phyloP scores from a whole-genome alignment of 208 protist species.

The Tetramitus jugosus region DNA sequence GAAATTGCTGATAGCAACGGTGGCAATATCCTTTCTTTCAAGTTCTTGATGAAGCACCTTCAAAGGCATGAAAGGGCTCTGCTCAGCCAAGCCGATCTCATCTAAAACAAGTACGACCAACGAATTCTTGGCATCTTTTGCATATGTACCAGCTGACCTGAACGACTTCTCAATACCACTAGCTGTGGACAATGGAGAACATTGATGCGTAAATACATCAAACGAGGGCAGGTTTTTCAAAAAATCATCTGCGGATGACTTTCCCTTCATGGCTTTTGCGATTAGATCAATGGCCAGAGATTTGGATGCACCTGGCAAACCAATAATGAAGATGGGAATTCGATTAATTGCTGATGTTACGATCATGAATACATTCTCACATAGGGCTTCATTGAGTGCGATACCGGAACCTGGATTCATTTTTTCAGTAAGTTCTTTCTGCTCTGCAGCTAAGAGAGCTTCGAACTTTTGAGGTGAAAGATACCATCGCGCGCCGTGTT shows the following conservation, averaged over 20 bases:
- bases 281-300: constrained; percentile 52
- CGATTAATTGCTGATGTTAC: constrained; percentile 46
- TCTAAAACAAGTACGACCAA: constrained; percentile 57
- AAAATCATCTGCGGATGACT: constrained; percentile 29
- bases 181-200: constrained; percentile 42
- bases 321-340: constrained; percentile 62
- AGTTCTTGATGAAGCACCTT: constrained; percentile 67
- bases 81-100: constrained; percentile 65
- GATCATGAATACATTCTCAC: constrained; percentile 58
- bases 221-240: constrained; percentile 37
- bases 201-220: constrained; percentile 50
- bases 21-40: constrained; percentile 36
- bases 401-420: constrained; percentile 34
- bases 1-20: constrained; percentile 70
- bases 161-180: constrained; percentile 53
- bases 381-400: constrained; percentile 53
- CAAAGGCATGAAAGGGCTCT: constrained; percentile 52
- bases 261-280: constrained; percentile 37
- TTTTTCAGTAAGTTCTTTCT: background rate
- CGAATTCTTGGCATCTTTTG: constrained; percentile 23
- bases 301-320: constrained; percentile 56
- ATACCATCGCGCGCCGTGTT: background rate
- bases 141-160: constrained; percentile 36
- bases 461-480: background rate
- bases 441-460: background rate